Conservation (phyloP, 352 stramenopile genomes). For the Phytophthora europaea region DNA sequence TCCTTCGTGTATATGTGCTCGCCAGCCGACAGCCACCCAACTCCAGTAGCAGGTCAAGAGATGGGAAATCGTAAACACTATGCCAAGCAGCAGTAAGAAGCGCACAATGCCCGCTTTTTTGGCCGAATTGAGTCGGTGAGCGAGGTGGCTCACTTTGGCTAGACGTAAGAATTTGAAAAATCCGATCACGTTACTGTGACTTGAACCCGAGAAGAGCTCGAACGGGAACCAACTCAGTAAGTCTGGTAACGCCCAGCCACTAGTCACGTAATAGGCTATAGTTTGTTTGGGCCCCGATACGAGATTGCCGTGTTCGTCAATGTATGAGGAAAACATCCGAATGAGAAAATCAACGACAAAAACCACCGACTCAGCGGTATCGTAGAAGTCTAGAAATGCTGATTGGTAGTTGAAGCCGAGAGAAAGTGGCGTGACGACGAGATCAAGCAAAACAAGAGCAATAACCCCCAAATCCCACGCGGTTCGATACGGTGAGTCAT, state of each 20-base stretch:
- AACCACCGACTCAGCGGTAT: conserved; percentile 37
- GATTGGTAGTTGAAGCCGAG: conserved; percentile 53
- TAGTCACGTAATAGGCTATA: conserved; percentile 51
- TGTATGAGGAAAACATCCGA: conserved; percentile 61
- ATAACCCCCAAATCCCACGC: conserved; percentile 62
- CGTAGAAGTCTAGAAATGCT: conserved; percentile 30
- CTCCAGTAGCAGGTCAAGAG: conserved; percentile 66
- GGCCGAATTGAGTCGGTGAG: conserved; percentile 51
- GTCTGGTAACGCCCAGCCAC: conserved; percentile 56
- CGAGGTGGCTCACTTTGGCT: conserved; percentile 67
- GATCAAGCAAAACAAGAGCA: conserved; percentile 52
- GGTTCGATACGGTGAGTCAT: conserved; percentile 43
- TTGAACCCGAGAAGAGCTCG: conserved; percentile 38
- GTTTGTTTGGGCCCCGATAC: conserved; percentile 52
- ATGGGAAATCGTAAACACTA: conserved; percentile 59
- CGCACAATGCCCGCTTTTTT: conserved; percentile 66
- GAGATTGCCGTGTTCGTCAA: conserved; percentile 47
- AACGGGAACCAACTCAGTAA: conserved; percentile 75
- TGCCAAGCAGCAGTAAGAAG: conserved; percentile 50
- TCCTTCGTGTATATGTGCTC: conserved; percentile 31
- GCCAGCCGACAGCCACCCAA: conserved; percentile 55
- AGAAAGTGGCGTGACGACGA: conserved; percentile 54
- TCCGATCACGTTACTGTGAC: conserved; percentile 48
- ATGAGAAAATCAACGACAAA: conserved; percentile 61
- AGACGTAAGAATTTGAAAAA: conserved; percentile 66